Base-by-base conservation (phyloP, 1,139 yeast species). In the Kodamaea sp. region DNA sequence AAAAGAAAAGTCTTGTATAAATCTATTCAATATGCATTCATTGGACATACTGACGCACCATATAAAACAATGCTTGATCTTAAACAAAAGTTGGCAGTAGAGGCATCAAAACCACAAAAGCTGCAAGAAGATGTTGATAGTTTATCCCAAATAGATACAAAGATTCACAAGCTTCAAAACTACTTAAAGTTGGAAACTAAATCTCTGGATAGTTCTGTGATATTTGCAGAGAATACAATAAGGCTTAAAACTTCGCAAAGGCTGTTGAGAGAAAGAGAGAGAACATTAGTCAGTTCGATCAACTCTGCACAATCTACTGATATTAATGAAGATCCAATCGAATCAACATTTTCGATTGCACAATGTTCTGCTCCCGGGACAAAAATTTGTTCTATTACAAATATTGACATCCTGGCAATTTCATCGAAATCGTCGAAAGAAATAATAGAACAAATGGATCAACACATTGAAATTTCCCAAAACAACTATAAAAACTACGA, bases 11-110 rank as follows among this genome's bases (percentile, higher is more conserved):
- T 47, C 8, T 43, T 58, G 5, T 60, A 57, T 38, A 60, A 59
- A 32, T 63, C 64, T n/a, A 50, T 61, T 8, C 68, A 63, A 37
- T 58, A 42, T 41, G 58, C 63, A 24, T 60, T 61, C 26, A 43
- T 60, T 10, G 50, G 54, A 8, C 50, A 45, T 9, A 38, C 49
- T 8, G 48, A 49, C 20, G 44, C 45, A n/a, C 37, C 49, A 1
- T 53, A 45, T 32, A 44, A 49, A 22, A 37, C 42, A 10, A 34
- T 49, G 27, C 38, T 50, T 5, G 41, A 41, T 35, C 38, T 35
- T 25, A 47, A 43, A 36, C 31, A 34, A 39, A 25, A 37, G 30
- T 28, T 34, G 23, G 27, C 20, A 4, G 20, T 15, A 3, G 20
- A 15, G 20, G 20, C 4, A 15, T 3, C 4, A 4, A 15, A 15